Conservation (phyloP, 2,329 filamentous ascomycete genomes). For the Diaporthe vexans region DNA sequence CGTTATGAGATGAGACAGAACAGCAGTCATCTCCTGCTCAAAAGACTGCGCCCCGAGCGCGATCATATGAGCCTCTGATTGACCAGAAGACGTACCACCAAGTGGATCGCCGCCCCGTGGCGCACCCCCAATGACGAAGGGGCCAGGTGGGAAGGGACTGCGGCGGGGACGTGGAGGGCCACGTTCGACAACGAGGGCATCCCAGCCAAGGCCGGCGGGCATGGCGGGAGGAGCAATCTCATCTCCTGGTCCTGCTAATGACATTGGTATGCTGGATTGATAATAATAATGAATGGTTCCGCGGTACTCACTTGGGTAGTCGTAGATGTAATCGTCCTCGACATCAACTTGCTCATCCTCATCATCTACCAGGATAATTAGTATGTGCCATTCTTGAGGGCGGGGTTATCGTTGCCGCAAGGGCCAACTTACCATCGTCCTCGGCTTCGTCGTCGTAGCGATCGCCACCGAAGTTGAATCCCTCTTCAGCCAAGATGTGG, state of each 20-base stretch:
- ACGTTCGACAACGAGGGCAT: slow-evolving; percentile 66
- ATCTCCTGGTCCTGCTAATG: slow-evolving; percentile 50
- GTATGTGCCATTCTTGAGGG: slow-evolving; percentile 41
- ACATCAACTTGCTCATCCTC: slow-evolving; percentile 79
- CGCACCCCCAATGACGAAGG: slow-evolving; percentile 68
- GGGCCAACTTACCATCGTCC: slow-evolving; percentile 68
- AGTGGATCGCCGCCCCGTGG: slow-evolving; percentile 63
- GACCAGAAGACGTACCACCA: slow-evolving; percentile 58
- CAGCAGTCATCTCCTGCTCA: slow-evolving; percentile 35
- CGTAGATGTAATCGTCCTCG: slow-evolving; percentile 76
- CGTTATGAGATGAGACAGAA: slow-evolving; percentile 36
- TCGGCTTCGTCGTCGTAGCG: slow-evolving; percentile 66
- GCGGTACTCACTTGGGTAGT: slow-evolving; percentile 67
- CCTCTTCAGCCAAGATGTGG: slow-evolving; percentile 54
- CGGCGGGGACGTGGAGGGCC: slow-evolving; percentile 68
- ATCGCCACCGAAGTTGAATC: slow-evolving; percentile 39
- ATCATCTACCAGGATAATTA: slow-evolving; percentile 67
- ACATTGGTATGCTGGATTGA: slow-evolving; percentile 19
- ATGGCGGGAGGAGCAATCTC: slow-evolving; percentile 60
- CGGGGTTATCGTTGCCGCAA: neutral
- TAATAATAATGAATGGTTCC: slow-evolving; percentile 22
- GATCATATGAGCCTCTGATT: slow-evolving; percentile 30
- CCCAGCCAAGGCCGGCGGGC: slow-evolving; percentile 68
- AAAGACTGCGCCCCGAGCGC: slow-evolving; percentile 32
- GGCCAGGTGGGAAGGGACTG: slow-evolving; percentile 70